Conservation (phyloP, 345 rosid species). For the Ceriops decandra region DNA sequence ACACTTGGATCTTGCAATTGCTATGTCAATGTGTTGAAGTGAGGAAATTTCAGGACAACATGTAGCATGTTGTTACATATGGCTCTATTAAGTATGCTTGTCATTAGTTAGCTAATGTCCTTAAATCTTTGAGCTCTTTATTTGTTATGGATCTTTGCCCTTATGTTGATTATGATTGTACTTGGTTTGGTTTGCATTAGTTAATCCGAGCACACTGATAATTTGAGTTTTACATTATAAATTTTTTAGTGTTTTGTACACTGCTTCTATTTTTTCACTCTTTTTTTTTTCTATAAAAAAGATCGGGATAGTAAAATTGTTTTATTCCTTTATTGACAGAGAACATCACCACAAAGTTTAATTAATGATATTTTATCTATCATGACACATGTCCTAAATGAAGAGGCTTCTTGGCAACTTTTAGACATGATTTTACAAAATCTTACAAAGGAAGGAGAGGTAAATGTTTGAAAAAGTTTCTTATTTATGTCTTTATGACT, state of each 20-base stretch:
- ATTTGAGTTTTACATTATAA: conserved; percentile 11
- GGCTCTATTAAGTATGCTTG: not conserved
- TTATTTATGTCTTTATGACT: not conserved
- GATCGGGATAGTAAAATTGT: too few species aligned
- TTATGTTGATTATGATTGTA: not conserved
- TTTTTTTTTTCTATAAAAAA: too few species aligned
- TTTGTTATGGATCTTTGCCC: not conserved
- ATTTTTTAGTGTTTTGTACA: conserved; percentile 4
- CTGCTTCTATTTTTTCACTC: too few species aligned
- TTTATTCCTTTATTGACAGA: too few species aligned
- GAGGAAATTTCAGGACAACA: not conserved
- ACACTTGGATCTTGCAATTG: not conserved
- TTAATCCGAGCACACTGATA: too few species aligned
- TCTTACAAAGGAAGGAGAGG: conserved; percentile 71
- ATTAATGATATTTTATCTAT: too few species aligned
- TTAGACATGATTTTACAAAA: conserved; percentile 50
- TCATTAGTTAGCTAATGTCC: not conserved
- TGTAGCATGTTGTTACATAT: not conserved
- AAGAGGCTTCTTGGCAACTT: conserved; percentile 15
- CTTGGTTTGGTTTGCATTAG: too few species aligned
- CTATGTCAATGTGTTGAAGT: not conserved
- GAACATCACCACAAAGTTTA: too few species aligned
- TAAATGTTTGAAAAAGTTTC: conserved; percentile 7
- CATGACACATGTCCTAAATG: too few species aligned
- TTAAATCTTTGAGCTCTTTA: not conserved